Evolutionary conservation across 163 green algal genomes (phyloP), one percentile per base, ranked within the genome.

Genomic region (Prototheca wickerhamii): DNA sequence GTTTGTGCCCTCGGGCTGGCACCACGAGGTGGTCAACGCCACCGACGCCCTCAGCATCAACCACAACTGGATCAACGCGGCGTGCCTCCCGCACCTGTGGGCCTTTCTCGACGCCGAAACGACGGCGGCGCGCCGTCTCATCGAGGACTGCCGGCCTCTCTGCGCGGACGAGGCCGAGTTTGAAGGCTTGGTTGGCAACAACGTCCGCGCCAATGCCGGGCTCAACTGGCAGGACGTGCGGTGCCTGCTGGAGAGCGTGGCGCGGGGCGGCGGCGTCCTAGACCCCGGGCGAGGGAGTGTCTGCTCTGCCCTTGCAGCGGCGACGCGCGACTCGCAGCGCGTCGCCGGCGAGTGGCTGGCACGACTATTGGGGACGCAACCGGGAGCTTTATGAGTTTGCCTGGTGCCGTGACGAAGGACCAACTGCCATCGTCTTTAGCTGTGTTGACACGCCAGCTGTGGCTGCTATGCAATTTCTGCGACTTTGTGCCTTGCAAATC

Each of bases 1-100:
- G 35, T 98, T 97, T 79, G 89, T 98, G 55, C 91, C 91, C 26
- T 86, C 75, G 42, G 86, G 86, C n/a, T 98, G 92, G 91, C 78
- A 87, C 67, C 91, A 98, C 74, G 82, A 76, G 23, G 87, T 91
- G 26, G 35, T 71, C 25, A 91, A 93, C 63, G 40, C 84, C 40
- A 33, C 25, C 3, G 40, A 5, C 8, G 25, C 31, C 28, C 50
- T 56, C 28, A 64, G 40, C 29, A 90, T 97, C 69, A 98, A 98
- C 73, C 88, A 98, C 78, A 98, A 98, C 79, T 98, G 91, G 91
- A 51, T 95, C 28, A 94, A 95, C 56, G 71, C 61, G 4, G 70
- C 77, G 73, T 88, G 84, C 55, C 23, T 83, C 8, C 75, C 87
- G 68, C 89, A 79, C 73, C 68, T 51, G 3, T 83, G 65, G 75